Base-by-base conservation (phyloP, 176 grass and related monocot genomes). In the Avena atlantica region DNA sequence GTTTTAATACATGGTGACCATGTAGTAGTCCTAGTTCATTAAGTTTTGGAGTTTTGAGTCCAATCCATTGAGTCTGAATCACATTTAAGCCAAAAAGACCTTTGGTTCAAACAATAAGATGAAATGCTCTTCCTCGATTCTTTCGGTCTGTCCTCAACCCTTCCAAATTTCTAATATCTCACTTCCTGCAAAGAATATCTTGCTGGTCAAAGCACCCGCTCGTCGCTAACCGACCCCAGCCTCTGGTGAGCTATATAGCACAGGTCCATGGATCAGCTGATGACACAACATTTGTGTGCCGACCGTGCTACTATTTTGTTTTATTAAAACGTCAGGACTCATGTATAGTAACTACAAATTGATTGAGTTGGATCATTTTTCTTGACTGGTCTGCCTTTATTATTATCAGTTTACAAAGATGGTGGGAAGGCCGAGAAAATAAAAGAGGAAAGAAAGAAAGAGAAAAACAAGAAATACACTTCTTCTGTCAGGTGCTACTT, bases 401-500 rank as follows among this genome's bases (percentile, higher is more conserved):
- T 72, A 12, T 10, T 72, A 12, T 10, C 31, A 95, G 93, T 98
- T 91, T 89, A 77, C 78, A 98, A 98, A 62, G 93, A 92, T 89
- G 93, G 95, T 52, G 93, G 95, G 24, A 98, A 93, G 70, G 80
- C 40, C 4, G 58, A 87, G 24, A 97, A 70, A 80, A 84, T 68
- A 64, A 92, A 87, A 85, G 79, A 59, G 7, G 45, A 78, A 58
- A 87, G 45, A 8, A 83, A 34, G 12, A 90, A 80, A 84, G 91
- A 79, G 34, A 88, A 72, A 78, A 93, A 93, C 68, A 89, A 86
- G 81, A 92, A 92, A 74, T 76, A 11, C 69, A 79, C 60, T 24
- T 88, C 93, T 50, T n/a, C 91, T 84, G 87, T 98, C 17, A 98
- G 85, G 65, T 98, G 95, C 59, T 95, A 92, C 65, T 98, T 98